A percentile compares a stretch with the other conserved stretches of the same genome.
Evolutionary conservation across 2,329 filamentous ascomycete species (phyloP).

Genomic region (Nemania diffusa): DNA sequence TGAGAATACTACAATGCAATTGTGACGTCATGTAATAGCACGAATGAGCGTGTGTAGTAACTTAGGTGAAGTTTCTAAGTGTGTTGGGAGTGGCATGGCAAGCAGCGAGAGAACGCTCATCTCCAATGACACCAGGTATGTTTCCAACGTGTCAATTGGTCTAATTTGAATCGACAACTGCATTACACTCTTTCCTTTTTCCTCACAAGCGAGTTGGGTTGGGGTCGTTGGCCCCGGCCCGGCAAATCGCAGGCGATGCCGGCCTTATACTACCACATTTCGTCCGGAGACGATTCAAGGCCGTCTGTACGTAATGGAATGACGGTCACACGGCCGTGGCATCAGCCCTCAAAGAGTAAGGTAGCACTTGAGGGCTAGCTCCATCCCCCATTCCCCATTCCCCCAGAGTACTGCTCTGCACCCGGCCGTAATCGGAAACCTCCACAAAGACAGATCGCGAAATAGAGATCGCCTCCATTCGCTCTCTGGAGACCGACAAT

Average conservation of each 20-base stretch:
- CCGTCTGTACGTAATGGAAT: conserved; percentile 42
- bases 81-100: not conserved
- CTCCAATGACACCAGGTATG: not conserved
- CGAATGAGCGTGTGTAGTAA: not conserved
- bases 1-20: not conserved
- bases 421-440: conserved; percentile 64
- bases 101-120: not conserved
- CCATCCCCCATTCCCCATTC: not conserved
- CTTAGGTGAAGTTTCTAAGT: not conserved
- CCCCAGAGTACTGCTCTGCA: conserved; percentile 66
- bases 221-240: not conserved
- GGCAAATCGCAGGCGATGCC: not conserved
- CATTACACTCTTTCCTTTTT: not conserved
- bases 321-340: conserved; percentile 66
- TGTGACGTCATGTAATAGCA: not conserved
- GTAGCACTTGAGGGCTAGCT: not conserved
- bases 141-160: not conserved
- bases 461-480: conserved; percentile 62
- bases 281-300: not conserved
- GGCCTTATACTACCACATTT: not conserved
- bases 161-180: not conserved
- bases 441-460: conserved; percentile 56
- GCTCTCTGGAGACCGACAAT: conserved; percentile 35
- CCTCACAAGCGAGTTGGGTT: not conserved
- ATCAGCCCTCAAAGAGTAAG: conserved; percentile 54